Base-by-base conservation (phyloP, 108 stramenopile genomes). In the Cylindrotheca fusiformis region DNA sequence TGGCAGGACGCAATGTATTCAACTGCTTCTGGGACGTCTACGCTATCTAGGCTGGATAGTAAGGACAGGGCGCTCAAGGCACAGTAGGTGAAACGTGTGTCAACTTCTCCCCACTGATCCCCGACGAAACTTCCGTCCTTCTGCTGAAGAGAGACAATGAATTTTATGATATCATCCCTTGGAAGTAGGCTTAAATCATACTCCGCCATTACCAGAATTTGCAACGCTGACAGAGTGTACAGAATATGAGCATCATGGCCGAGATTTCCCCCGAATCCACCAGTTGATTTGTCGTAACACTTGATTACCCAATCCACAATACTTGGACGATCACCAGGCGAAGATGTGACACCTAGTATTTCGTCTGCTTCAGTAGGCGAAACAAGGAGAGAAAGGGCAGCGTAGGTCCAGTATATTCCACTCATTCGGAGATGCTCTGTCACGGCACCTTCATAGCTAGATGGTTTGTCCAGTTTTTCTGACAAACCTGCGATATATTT, bases 21-120 rank as follows among this genome's bases (percentile, higher is more conserved):
- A 3, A 77, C 91, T 2, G 92, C 95, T 30, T 72, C 68, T 5
- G 55, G 32, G 17, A 94, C 52, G 71, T 96, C 81, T 58, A 96
- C 69, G 24, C 56, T 25, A 48, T 79, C 70, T 19, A 95, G 64
- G 32, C 50, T 51, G 0, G 84, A 87, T 33, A 99, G 69, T 19
- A 99, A 44, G 0, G 96, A 84, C 50, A 98, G 71, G 21, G 78
- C 60, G 2, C 84, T 79, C 24, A 99, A 71, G 4, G 97, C 98
- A 68, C 98, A 99, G 73, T 98, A 99, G 1, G 90, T 86, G 78
- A 99, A 99, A 48, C 99, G 84, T 5, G 98, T 99, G 74, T 99
- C 99, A 33, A 98, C 83, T 72, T 99, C 99, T 19, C 98, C 99
- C 87, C 91, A 97, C 63, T 72, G 31, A 70, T 99, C 99, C 14